phyloP scores from a whole-genome alignment of 306 rosid species.

The Castanea crenata region DNA sequence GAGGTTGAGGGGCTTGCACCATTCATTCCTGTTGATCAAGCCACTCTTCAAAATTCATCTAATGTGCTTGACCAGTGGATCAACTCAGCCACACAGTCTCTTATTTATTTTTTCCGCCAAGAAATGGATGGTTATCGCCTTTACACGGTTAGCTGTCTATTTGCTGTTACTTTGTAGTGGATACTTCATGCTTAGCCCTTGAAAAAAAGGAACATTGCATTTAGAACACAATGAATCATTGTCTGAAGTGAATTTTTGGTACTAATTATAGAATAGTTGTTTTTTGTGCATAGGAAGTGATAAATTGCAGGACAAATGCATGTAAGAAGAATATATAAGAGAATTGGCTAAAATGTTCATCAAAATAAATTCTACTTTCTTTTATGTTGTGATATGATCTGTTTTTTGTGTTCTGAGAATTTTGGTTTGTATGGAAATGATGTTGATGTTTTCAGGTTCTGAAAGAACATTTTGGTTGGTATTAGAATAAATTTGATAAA shows the following conservation, averaged over 20 bases:
- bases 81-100: conserved; percentile 93
- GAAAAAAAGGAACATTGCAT: not conserved
- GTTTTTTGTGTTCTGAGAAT: no score
- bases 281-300: not conserved
- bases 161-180: not conserved
- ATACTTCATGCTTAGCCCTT: not conserved
- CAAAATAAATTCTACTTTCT: not conserved
- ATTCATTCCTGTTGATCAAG: conserved; percentile 64
- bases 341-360: not conserved
- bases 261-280: not conserved
- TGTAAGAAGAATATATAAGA: not conserved
- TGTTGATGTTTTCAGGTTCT: not conserved
- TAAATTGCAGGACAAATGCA: not conserved
- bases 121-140: conserved; percentile 93
- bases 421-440: not conserved
- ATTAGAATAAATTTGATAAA: not conserved
- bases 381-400: not conserved
- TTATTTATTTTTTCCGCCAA: conserved; percentile 81
- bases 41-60: conserved; percentile 66
- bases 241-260: not conserved
- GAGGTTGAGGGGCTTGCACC: conserved; percentile 79
- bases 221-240: not conserved
- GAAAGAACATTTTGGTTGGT: not conserved
- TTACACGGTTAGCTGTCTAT: conserved; percentile 63
- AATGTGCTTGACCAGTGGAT: conserved; percentile 99